Percentiles rank a stretch among this genome's conserved stretches.
phyloP scores from a whole-genome alignment of 805 yeast species.

The Saturnispora bothae region DNA sequence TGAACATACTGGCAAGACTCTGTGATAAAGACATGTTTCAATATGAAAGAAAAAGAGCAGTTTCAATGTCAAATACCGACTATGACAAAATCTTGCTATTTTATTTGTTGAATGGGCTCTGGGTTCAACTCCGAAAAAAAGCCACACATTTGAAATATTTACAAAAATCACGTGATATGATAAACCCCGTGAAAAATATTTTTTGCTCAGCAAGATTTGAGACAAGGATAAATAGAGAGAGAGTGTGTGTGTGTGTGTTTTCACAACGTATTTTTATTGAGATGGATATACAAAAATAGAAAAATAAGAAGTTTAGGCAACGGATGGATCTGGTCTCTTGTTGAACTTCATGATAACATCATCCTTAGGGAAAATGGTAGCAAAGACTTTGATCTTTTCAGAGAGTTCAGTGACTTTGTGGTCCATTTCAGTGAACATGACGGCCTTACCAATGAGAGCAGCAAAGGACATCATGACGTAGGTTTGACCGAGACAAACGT shows the following conservation, averaged over 20 bases:
- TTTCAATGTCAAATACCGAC: too few species aligned
- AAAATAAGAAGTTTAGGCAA: too few species aligned
- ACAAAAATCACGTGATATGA: slow-evolving; percentile 6
- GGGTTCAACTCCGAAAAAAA: slow-evolving; percentile 5
- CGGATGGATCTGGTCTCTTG: slow-evolving; percentile 43
- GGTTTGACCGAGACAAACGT: slow-evolving; percentile 89
- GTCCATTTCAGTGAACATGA: slow-evolving; percentile 66
- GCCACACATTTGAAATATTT: slow-evolving; percentile 5
- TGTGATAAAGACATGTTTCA: slow-evolving; percentile 2
- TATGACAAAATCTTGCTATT: slow-evolving; percentile 6
- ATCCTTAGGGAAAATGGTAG: slow-evolving; percentile 96
- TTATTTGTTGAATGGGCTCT: slow-evolving; percentile 7
- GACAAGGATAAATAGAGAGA: neutral
- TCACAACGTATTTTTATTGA: too few species aligned
- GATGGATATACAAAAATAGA: neutral
- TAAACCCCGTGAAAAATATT: too few species aligned
- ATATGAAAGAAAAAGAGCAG: neutral
- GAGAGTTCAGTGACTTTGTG: slow-evolving; percentile 77
- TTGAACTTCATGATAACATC: slow-evolving; percentile 75
- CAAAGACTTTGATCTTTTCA: slow-evolving; percentile 92
- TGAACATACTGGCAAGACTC: slow-evolving; percentile 4
- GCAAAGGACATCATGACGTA: slow-evolving; percentile 88
- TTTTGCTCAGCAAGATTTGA: neutral
- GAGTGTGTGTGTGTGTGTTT: too few species aligned
- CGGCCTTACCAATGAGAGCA: slow-evolving; percentile 84